Conservation (phyloP, 371 early-diverging fungal genomes). For the Syncephalis plumigaleata region DNA sequence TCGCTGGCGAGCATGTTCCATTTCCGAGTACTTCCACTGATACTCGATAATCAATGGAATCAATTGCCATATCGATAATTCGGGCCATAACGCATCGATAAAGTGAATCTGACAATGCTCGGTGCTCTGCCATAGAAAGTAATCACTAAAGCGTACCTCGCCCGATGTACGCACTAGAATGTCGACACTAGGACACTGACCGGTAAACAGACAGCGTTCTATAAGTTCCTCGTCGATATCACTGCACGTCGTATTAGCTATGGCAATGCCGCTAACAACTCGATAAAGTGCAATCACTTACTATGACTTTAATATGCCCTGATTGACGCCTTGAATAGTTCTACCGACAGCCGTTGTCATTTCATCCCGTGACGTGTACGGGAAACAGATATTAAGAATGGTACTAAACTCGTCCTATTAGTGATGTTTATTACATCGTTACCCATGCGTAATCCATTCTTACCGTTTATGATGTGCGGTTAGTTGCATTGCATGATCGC, state of each 20-base stretch:
- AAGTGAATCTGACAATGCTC: slow-evolving; percentile 66
- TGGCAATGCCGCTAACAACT: neutral
- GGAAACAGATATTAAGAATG: slow-evolving; percentile 85
- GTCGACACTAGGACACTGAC: slow-evolving; percentile 65
- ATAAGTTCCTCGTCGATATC: slow-evolving; percentile 47
- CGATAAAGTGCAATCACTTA: slow-evolving; percentile 10
- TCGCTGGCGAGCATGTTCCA: too few species aligned
- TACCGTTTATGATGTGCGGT: slow-evolving; percentile 56
- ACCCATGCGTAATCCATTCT: slow-evolving; percentile 4
- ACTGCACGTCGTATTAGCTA: slow-evolving; percentile 8
- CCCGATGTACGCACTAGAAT: slow-evolving; percentile 95
- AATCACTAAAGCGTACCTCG: slow-evolving; percentile 93
- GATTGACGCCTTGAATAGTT: slow-evolving; percentile 27
- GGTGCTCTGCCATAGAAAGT: slow-evolving; percentile 86
- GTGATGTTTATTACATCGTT: slow-evolving; percentile 4
- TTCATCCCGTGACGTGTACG: slow-evolving; percentile 95
- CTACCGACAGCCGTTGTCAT: slow-evolving; percentile 31
- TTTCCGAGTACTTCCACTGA: too few species aligned
- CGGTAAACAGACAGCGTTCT: slow-evolving; percentile 44
- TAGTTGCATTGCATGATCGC: slow-evolving; percentile 32
- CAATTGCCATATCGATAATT: slow-evolving; percentile 77
- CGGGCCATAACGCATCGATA: slow-evolving; percentile 83
- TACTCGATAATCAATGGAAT: slow-evolving; percentile 66
- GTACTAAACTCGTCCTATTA: slow-evolving; percentile 16
- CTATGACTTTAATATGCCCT: slow-evolving; percentile 26